Conservation (phyloP, 257 asterid species). For the Solanum sparsipilum region DNA sequence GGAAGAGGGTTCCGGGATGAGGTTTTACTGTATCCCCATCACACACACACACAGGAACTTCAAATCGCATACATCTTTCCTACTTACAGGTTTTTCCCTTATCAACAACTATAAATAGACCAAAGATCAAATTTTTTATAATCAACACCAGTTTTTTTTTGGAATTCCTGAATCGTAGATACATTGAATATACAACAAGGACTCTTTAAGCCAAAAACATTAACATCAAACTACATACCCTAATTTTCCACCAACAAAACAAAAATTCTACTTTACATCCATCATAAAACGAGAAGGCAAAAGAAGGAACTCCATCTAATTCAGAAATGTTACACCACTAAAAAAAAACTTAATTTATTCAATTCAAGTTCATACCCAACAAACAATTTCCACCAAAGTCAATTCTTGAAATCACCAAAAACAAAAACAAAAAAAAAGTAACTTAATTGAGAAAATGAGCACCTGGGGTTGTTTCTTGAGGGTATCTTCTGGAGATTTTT, state of each 20-base stretch:
- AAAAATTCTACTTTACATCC: neutral
- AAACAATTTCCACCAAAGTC: neutral
- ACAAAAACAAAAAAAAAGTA: neutral
- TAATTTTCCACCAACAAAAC: neutral
- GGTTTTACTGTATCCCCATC: neutral
- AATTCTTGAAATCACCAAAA: neutral
- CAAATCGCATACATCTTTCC: neutral
- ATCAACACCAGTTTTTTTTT: neutral
- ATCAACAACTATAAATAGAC: neutral
- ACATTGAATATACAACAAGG: neutral
- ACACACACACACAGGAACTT: neutral
- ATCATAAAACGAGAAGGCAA: neutral
- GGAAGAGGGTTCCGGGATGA: neutral
- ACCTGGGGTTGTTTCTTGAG: slow-evolving; percentile 7
- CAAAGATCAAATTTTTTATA: neutral
- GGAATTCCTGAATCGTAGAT: neutral
- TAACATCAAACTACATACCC: neutral
- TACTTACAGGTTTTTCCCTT: neutral
- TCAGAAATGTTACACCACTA: neutral
- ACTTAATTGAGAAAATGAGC: neutral
- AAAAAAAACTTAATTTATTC: neutral
- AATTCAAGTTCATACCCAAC: neutral
- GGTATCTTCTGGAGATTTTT: neutral
- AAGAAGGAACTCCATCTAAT: neutral
- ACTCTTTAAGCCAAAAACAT: neutral